Conservation (phyloP, 2,329 filamentous ascomycete genomes). For the Arachnopeziza araneosa region DNA sequence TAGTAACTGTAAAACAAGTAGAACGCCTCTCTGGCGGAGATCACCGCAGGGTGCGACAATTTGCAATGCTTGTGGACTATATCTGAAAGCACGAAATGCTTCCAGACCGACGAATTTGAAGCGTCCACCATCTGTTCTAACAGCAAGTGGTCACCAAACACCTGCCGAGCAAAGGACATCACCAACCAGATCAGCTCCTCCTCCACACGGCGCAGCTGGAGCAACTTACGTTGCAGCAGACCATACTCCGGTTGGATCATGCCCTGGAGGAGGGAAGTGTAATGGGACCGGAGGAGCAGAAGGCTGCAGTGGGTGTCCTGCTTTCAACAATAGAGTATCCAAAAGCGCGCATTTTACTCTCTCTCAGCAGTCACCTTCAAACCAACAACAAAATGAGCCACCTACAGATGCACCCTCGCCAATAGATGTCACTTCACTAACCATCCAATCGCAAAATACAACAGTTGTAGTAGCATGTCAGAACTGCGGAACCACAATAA, state of each 20-base stretch:
- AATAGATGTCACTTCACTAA: constrained; percentile 45
- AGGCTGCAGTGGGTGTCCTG: constrained; percentile 91
- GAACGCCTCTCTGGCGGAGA: constrained; percentile 89
- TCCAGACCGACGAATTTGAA: constrained; percentile 87
- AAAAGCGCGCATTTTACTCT: constrained; percentile 73
- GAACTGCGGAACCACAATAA: constrained; percentile 95
- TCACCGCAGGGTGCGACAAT: constrained; percentile 92
- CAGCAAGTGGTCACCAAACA: constrained; percentile 20
- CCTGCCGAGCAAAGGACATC: constrained; percentile 24
- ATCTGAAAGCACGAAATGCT: constrained; percentile 88
- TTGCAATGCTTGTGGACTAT: constrained; percentile 95
- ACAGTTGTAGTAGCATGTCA: constrained; percentile 83
- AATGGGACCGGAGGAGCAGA: constrained; percentile 95
- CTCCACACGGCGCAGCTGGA: constrained; percentile 34
- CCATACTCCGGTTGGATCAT: constrained; percentile 74
- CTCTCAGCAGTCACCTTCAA: constrained; percentile 27
- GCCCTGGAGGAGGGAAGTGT: constrained; percentile 88
- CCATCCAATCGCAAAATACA: constrained; percentile 40
- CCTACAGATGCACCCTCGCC: constrained; percentile 34
- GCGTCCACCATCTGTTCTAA: constrained; percentile 53
- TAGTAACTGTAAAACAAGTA: constrained; percentile 92
- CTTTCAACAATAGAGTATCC: constrained; percentile 93
- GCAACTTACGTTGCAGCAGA: constrained; percentile 75
- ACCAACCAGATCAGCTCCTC: constrained; percentile 30
- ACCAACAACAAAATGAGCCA: constrained; percentile 20